Base-by-base conservation (phyloP, 345 rosid species). In the Melaleuca quinquenervia region DNA sequence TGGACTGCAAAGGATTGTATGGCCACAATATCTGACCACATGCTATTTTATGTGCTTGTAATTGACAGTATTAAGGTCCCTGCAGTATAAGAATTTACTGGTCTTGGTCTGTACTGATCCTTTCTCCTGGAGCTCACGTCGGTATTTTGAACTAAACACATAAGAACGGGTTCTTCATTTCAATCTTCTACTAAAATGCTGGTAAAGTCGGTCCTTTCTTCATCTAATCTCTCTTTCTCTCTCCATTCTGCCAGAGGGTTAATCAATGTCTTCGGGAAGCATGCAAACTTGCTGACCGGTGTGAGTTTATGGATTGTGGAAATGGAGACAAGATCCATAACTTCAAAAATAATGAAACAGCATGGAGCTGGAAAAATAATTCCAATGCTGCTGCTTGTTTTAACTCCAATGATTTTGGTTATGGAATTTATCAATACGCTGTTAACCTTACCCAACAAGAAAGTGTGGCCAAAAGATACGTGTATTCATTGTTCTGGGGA, bases 401-500 rank as follows among this genome's bases (percentile, higher is more conserved):
- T 82, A 29, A 27, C 8, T 64, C 10, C 49, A 88, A 82, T 84
- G 90, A 84, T 82, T 93, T 93, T 90, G 0, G 74, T 52, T 95
- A 94, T 85, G 99, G 98, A 83, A 92, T 97, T 85, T 96, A 94
- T 50, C 0, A 1, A 4, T 88, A 87, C 52, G 91, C 94, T 15
- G 95, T 96, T 85, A 90, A 86, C 56, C 98, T 97, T 80, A 94
- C 98, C 16, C 75, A 85, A 76, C 9, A 89, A 50, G 0, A 29
- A 49, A 92, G 88, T 50, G 44, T 93, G 29, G 24, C 88, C 89
- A 94, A 89, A 21, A 93, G 96, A 97, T 97, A 94, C 50, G 83
- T 89, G 76, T 97, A 92, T 91, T 93, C 98, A 21, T 88, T 97
- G 83, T 97, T 94, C 84, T 97, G 98, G 99, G 99, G 99, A 54